Conservation (phyloP, 352 stramenopile genomes). For the Phytophthora ohioensis region DNA sequence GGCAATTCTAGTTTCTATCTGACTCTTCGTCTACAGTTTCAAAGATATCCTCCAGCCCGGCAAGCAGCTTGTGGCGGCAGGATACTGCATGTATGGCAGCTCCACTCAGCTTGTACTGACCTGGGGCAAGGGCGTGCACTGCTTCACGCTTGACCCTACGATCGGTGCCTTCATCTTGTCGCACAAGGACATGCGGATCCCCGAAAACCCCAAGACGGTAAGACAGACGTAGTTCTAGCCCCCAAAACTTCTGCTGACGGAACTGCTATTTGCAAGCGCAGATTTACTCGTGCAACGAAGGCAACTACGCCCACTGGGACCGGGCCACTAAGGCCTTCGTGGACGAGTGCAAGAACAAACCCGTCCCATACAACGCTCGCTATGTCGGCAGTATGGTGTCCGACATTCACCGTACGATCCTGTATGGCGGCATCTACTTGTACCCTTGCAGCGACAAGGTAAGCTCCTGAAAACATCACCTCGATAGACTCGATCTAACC, state of each 20-base stretch:
- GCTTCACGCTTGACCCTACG: slow-evolving; percentile 98
- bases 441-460: slow-evolving; percentile 97
- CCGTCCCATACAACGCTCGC: slow-evolving; percentile 89
- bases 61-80: slow-evolving; percentile 94
- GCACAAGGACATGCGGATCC: slow-evolving; percentile 94
- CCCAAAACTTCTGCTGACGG: background rate
- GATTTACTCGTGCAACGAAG: slow-evolving; percentile 99
- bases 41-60: slow-evolving; percentile 94
- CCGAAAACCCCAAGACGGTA: slow-evolving; percentile 88
- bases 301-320: slow-evolving; percentile 96
- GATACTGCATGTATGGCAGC: slow-evolving; percentile 98
- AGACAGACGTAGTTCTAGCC: background rate
- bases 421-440: slow-evolving; percentile 98
- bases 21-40: slow-evolving; percentile 46
- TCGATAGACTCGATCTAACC: slow-evolving; percentile 25
- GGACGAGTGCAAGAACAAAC: slow-evolving; percentile 84
- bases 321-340: slow-evolving; percentile 89
- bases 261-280: slow-evolving; percentile 18
- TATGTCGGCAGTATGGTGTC: slow-evolving; percentile 99
- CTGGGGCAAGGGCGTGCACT: slow-evolving; percentile 93
- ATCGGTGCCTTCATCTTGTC: slow-evolving; percentile 99
- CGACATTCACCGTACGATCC: slow-evolving; percentile 98
- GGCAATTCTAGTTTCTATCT: background rate
- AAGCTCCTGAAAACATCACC: slow-evolving; percentile 1
- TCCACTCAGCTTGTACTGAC: slow-evolving; percentile 98